These are phyloP conservation scores for Takashimella koratensis DNA, from an alignment of 1,284 basidiomycete genomes.

Conservation along the genomic window DNA sequence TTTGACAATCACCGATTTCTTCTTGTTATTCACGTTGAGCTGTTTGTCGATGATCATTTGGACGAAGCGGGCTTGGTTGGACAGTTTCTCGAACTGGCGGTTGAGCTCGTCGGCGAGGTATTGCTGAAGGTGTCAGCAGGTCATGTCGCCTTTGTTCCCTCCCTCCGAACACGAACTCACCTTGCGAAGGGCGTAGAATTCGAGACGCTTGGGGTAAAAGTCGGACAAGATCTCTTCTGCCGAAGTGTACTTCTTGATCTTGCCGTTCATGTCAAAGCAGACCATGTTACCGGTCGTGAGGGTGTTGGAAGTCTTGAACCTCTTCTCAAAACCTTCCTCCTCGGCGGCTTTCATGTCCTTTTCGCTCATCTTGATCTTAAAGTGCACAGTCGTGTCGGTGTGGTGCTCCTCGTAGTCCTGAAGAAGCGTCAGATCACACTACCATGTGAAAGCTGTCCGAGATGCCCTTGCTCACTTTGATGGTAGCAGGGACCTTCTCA, in stretches of 20 bases:
- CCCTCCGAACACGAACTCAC: conserved; percentile 48
- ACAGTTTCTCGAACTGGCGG: conserved; percentile 74
- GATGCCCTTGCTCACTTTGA: conserved; percentile 51
- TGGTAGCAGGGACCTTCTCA: conserved; percentile 60
- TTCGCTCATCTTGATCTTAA: conserved; percentile 75
- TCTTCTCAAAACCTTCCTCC: conserved; percentile 80
- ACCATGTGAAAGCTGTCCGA: conserved; percentile 3
- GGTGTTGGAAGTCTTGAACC: conserved; percentile 83
- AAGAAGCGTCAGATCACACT: background rate
- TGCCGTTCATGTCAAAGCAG: conserved; percentile 92
- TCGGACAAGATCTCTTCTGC: conserved; percentile 92
- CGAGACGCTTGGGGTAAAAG: conserved; percentile 84
- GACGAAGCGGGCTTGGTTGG: conserved; percentile 95
- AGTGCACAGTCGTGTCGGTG: conserved; percentile 89
- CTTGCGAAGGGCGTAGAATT: conserved; percentile 93
- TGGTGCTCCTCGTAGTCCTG: conserved; percentile 96
- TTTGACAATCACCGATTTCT: conserved; percentile 77
- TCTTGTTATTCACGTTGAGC: conserved; percentile 87
- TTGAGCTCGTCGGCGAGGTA: conserved; percentile 82
- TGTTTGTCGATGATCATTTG: conserved; percentile 90
- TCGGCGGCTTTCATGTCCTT: conserved; percentile 83
- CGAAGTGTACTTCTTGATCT: conserved; percentile 88
- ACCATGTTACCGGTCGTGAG: conserved; percentile 96
- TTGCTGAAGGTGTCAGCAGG: conserved; percentile 58
- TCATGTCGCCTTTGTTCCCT: background rate